Conservation (phyloP, 2,329 filamentous ascomycete genomes). For the Penicillium sp. region DNA sequence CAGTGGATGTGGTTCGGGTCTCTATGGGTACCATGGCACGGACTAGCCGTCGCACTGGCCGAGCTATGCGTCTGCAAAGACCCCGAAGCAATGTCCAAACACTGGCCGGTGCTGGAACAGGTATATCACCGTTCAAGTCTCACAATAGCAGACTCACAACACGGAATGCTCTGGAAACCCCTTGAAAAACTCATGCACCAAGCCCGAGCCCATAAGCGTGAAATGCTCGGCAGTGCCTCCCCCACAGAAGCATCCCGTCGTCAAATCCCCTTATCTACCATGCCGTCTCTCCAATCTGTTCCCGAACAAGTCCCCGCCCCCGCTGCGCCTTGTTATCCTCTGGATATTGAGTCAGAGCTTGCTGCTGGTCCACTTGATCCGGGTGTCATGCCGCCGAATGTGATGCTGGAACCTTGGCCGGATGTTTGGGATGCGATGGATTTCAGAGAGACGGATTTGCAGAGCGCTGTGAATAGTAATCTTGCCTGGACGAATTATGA, state of each 20-base stretch:
- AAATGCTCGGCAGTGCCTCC: slow-evolving; percentile 11
- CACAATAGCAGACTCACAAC: slow-evolving; percentile 31
- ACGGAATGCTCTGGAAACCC: slow-evolving; percentile 37
- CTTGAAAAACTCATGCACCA: slow-evolving; percentile 36
- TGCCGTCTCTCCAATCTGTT: slow-evolving; percentile 1
- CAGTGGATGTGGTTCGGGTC: slow-evolving; percentile 34
- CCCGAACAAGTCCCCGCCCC: background rate
- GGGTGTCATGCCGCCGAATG: slow-evolving; percentile 3
- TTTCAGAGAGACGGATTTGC: slow-evolving; percentile 12
- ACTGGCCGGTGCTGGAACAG: slow-evolving; percentile 31
- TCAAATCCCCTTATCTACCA: background rate
- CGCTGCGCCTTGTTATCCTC: background rate
- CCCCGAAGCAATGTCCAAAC: slow-evolving; percentile 22
- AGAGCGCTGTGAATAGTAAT: slow-evolving; percentile 16
- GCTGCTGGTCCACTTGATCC: slow-evolving; percentile 12
- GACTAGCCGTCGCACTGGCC: slow-evolving; percentile 35
- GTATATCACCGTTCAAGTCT: slow-evolving; percentile 27
- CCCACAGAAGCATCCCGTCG: background rate
- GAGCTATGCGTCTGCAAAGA: slow-evolving; percentile 37
- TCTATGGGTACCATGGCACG: slow-evolving; percentile 39
- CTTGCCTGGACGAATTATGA: slow-evolving; percentile 34
- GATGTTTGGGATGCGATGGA: slow-evolving; percentile 34
- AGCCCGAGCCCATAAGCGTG: slow-evolving; percentile 21
- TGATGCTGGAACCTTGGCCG: slow-evolving; percentile 22
- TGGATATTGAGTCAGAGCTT: slow-evolving; percentile 1